A percentile compares a stretch with the other conserved stretches of the same genome.
Evolutionary conservation across 2,329 filamentous ascomycete species (phyloP).

Genomic region (Diaporthe sp.): DNA sequence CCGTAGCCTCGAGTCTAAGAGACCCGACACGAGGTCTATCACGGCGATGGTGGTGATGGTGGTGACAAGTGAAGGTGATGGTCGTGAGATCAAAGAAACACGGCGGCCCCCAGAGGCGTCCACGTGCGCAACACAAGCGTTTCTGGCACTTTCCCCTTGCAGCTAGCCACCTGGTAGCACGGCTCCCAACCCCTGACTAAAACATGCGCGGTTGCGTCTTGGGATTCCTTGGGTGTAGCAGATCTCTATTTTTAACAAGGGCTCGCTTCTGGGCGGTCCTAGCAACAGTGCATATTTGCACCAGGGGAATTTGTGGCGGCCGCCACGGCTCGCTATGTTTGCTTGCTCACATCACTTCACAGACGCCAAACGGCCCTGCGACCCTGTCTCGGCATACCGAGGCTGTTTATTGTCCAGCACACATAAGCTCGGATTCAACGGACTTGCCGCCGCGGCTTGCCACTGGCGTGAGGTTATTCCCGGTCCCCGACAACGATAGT

Average conservation of each 20-base stretch:
- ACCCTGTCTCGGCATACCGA: background rate
- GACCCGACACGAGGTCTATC: background rate
- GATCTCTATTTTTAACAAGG: slow-evolving; percentile 35
- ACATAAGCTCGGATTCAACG: background rate
- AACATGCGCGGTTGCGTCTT: slow-evolving; percentile 19
- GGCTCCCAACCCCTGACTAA: slow-evolving; percentile 35
- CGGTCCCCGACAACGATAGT: background rate
- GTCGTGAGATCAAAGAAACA: background rate
- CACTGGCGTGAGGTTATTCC: slow-evolving; percentile 6
- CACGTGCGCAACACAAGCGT: slow-evolving; percentile 23
- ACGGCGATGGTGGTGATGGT: background rate
- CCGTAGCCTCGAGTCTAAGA: slow-evolving; percentile 14
- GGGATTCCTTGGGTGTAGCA: slow-evolving; percentile 16
- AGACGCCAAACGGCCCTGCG: background rate
- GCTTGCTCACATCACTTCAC: background rate
- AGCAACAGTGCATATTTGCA: slow-evolving; percentile 13
- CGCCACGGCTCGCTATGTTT: background rate
- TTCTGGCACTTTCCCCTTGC: slow-evolving; percentile 30
- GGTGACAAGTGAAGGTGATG: background rate
- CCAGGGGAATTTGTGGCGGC: background rate
- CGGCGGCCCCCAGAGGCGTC: slow-evolving; percentile 1
- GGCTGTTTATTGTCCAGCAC: background rate
- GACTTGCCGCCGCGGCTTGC: background rate
- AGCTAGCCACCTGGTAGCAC: slow-evolving; percentile 23
- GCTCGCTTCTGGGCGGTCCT: slow-evolving; percentile 18